Conservation (phyloP, 495 filamentous ascomycete species). For the Pseudevernia furfuracea region DNA sequence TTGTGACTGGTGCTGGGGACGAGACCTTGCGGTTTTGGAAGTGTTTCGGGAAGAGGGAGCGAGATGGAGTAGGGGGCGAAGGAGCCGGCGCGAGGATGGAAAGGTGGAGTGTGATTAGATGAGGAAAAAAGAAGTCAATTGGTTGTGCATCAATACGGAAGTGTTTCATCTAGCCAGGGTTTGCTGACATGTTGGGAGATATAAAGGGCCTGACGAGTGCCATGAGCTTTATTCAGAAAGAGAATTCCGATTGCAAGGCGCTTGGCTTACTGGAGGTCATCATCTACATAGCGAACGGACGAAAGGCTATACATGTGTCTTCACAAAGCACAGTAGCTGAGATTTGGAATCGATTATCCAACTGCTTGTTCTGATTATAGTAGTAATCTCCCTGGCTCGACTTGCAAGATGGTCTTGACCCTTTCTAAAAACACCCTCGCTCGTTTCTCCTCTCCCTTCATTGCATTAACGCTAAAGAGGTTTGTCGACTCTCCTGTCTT, state of each 20-base stretch:
- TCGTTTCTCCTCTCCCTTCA: conserved; percentile 68
- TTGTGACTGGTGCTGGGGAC: conserved; percentile 94
- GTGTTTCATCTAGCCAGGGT: conserved; percentile 5
- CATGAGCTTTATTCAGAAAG: conserved; percentile 3
- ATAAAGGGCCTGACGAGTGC: neutral
- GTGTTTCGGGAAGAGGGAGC: conserved; percentile 67
- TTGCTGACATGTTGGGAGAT: conserved; percentile 8
- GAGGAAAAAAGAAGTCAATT: conserved; percentile 19
- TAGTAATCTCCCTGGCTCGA: conserved; percentile 73
- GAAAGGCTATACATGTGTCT: conserved; percentile 1
- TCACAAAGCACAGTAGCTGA: conserved; percentile 1
- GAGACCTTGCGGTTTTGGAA: conserved; percentile 97
- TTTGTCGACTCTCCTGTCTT: conserved; percentile 48
- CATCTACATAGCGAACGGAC: neutral
- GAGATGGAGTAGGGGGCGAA: conserved; percentile 41
- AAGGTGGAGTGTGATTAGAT: conserved; percentile 68
- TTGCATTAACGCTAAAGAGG: conserved; percentile 70
- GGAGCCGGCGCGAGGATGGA: conserved; percentile 48
- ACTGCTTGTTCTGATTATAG: conserved; percentile 31
- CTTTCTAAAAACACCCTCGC: conserved; percentile 74
- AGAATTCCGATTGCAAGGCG: conserved; percentile 10
- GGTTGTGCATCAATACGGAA: conserved; percentile 2
- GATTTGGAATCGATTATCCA: neutral
- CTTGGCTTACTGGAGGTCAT: conserved; percentile 3
- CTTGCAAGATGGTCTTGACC: conserved; percentile 72